Evolutionary conservation across 352 stramenopile genomes (phyloP).

Genomic region (Halophytophthora batemanensis): DNA sequence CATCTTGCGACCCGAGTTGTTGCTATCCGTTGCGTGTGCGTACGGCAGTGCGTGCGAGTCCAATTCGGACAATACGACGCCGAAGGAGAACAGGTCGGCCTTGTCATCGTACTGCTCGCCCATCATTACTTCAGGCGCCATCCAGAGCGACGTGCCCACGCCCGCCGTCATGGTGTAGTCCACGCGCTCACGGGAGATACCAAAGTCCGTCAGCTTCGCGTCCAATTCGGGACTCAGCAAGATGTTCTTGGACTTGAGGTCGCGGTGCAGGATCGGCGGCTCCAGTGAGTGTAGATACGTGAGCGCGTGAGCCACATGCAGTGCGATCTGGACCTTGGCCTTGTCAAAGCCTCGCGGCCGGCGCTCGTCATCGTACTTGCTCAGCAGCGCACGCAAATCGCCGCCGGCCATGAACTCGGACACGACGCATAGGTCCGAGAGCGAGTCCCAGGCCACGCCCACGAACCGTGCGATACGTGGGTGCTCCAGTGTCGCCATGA

Average conservation of each 20-base stretch:
- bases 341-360: conserved; percentile 10
- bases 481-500: conserved; percentile 44
- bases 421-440: too few relatives aligned
- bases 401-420: conserved; percentile 25
- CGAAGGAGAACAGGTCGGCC: conserved; percentile 24
- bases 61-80: conserved; percentile 18
- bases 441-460: too few relatives aligned
- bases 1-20: conserved; percentile 5
- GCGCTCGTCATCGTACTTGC: conserved; percentile 5
- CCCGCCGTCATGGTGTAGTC: conserved; percentile 15
- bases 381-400: conserved; percentile 24
- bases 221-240: conserved; percentile 10
- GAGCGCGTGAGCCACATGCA: conserved; percentile 24
- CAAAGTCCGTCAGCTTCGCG: conserved; percentile 36
- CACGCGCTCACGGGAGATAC: conserved; percentile 8
- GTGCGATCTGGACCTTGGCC: conserved; percentile 28
- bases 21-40: conserved; percentile 1
- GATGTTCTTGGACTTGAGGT: conserved; percentile 13
- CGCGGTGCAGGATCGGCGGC: conserved; percentile 9
- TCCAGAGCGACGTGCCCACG: conserved; percentile 23
- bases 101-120: conserved; percentile 20
- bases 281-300: conserved; percentile 34
- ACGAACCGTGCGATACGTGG: too few relatives aligned
- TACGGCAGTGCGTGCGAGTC: conserved; percentile 19
- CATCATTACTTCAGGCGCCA: conserved; percentile 24